phyloP scores from a whole-genome alignment of 1,284 basidiomycete genomes.

The Mycena citricolor region DNA sequence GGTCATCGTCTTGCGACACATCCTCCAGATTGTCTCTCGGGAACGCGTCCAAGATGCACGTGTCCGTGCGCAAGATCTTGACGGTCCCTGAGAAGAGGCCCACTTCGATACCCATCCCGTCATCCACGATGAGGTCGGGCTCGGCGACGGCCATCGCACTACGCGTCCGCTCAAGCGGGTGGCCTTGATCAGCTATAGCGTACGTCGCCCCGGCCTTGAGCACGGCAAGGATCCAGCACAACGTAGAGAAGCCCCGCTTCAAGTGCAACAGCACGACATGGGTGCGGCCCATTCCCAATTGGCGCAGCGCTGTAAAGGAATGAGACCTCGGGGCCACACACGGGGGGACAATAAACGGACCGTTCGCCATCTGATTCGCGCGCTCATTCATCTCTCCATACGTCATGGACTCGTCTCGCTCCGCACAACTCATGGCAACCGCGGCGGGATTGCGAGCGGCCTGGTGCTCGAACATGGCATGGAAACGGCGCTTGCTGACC shows the following conservation, averaged over 20 bases:
- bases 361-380: background rate
- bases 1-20: background rate
- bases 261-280: background rate
- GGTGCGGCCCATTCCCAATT: background rate
- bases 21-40: background rate
- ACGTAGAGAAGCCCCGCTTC: background rate
- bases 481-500: background rate
- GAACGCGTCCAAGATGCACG: background rate
- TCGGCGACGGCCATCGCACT: background rate
- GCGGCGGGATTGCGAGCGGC: background rate
- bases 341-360: background rate
- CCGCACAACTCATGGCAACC: background rate
- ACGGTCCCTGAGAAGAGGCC: background rate
- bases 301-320: background rate
- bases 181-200: background rate
- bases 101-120: background rate
- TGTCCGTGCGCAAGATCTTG: too few species aligned
- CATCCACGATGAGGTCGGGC: background rate
- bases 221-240: background rate
- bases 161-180: background rate
- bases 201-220: background rate
- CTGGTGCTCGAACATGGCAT: conserved; percentile 1
- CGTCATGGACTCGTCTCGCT: background rate
- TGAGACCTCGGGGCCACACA: too few species aligned
- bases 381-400: background rate